Evolutionary conservation across 305 asterid species (phyloP), one percentile per base, ranked within the genome.

Genomic region (Fraxinus xanthoxyloides): DNA sequence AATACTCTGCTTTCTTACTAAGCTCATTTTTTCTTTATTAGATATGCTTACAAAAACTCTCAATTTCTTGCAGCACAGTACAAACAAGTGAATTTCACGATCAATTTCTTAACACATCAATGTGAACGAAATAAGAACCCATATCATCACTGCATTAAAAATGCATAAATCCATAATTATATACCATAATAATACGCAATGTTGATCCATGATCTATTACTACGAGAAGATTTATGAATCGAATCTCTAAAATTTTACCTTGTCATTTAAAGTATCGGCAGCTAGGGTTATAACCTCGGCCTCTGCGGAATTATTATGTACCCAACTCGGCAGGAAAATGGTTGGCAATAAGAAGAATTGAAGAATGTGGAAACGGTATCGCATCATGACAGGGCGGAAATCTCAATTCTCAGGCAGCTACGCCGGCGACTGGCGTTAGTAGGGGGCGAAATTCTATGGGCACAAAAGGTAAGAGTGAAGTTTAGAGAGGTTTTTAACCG

Each of bases 231-330:
- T 19, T 4, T 69, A 30, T 13, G 36, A 31, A 69, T 5, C 38
- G 23, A 69, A 32, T 28, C 75, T 30, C 4, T 59, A 36, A 65
- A 32, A 54, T 24, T 19, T 82, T 87, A 94, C 99, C 98, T 94
- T 95, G 85, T 95, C 97, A 31, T 85, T 89, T 77, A 94, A 95
- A 76, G 92, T 93, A 7, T 94, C 98, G 54, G 88, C 81, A 34
- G 94, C 91, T 73, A 95, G 82, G 77, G 95, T 88, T 77, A 95
- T 94, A 78, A 95, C 97, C 90, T 95, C 98, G 72, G 98, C 97
- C 81, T 85, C 48, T 0, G 86, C 90, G 23, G 85, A 87, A 21
- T 75, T 80, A 82, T 65, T 82, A 85, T 77, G 75, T 1, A 85
- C 84, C 76, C 85, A 87, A 82, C 80, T 88, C 76, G 81, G 76